Percentiles rank a stretch among this genome's conserved stretches.
Conservation (phyloP, 2,329 filamentous ascomycete species). For the Aphanocladium album region DNA sequence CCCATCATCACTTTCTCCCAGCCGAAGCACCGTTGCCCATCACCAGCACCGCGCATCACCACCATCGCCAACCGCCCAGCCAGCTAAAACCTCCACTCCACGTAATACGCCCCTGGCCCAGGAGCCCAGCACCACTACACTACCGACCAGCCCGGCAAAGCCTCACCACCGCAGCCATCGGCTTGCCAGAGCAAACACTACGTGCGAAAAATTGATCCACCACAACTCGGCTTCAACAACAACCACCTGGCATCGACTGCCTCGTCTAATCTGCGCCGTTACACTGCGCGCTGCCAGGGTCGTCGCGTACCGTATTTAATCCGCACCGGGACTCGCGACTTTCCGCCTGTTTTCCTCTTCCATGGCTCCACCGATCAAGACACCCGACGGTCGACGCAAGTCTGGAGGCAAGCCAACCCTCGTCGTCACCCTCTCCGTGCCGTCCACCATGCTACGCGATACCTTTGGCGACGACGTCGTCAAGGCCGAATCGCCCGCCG, state of each 20-base stretch:
- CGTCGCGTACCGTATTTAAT: neutral
- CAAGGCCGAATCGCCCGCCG: conserved; percentile 40
- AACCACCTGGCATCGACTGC: neutral
- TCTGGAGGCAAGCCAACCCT: conserved; percentile 31
- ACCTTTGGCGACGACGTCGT: conserved; percentile 37
- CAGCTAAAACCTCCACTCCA: conserved; percentile 12
- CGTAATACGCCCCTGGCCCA: conserved; percentile 13
- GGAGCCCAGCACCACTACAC: conserved; percentile 1
- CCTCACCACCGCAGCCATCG: conserved; percentile 6
- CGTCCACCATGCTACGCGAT: conserved; percentile 45
- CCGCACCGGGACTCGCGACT: neutral
- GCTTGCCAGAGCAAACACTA: conserved; percentile 12
- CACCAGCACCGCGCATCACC: conserved; percentile 16
- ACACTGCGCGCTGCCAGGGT: neutral
- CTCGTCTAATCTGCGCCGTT: neutral
- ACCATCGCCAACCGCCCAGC: conserved; percentile 14
- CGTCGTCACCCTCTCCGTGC: conserved; percentile 49
- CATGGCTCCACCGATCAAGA: conserved; percentile 32
- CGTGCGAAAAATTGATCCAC: conserved; percentile 7
- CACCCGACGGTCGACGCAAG: conserved; percentile 33
- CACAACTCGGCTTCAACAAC: neutral
- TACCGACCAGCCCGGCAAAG: conserved; percentile 6
- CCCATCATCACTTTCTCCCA: conserved; percentile 13
- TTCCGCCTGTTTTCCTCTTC: conserved; percentile 6
- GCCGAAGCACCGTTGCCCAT: conserved; percentile 12